phyloP scores from a whole-genome alignment of 164 flowering plant genomes.

The Houttuynia cordata region DNA sequence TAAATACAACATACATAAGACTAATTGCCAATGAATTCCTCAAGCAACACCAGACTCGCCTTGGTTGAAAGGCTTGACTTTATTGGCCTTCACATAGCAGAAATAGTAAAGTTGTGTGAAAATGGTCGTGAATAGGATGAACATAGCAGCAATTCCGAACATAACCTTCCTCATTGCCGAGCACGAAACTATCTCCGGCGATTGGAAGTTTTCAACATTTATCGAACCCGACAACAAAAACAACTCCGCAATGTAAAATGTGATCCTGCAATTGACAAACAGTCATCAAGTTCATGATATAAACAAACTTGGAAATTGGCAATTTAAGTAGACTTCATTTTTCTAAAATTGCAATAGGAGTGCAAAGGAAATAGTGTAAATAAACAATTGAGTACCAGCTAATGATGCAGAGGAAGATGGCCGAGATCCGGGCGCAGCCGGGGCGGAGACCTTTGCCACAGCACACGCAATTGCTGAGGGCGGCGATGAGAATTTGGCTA shows the following conservation, averaged over 20 bases:
- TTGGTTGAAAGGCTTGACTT: too few relatives aligned
- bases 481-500: constrained; percentile 55
- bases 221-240: constrained; percentile 79
- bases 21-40: too few relatives aligned
- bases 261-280: constrained; percentile 30
- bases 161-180: constrained; percentile 62
- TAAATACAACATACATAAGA: too few relatives aligned
- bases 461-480: constrained; percentile 81
- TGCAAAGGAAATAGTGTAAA: not conserved
- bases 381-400: constrained; percentile 49
- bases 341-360: too few relatives aligned
- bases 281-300: not conserved
- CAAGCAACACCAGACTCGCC: too few relatives aligned
- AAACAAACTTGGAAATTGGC: too few relatives aligned
- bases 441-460: constrained; percentile 76
- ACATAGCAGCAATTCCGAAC: constrained; percentile 77
- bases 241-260: constrained; percentile 65
- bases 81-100: constrained; percentile 41
- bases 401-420: constrained; percentile 59
- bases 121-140: constrained; percentile 54
- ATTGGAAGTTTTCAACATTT: constrained; percentile 82
- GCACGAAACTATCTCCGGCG: constrained; percentile 35
- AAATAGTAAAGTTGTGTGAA: constrained; percentile 49
- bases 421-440: constrained; percentile 79
- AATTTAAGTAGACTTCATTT: not conserved